Conservation (phyloP, 257 asterid species). For the Solanum sejunctum region DNA sequence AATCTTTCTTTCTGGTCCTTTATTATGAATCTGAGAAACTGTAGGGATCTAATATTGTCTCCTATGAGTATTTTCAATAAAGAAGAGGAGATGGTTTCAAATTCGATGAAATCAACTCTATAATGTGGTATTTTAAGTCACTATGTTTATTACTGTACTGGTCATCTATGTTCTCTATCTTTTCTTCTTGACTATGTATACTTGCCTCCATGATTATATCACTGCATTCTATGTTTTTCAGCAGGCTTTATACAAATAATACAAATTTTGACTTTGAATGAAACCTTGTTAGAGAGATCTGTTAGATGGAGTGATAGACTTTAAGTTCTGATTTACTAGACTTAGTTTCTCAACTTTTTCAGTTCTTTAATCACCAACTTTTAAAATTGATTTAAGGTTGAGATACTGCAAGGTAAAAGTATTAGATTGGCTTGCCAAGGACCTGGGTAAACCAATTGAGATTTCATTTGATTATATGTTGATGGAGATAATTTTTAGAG, state of each 20-base stretch:
- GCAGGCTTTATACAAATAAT: background rate
- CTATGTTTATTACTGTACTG: background rate
- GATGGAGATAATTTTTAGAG: background rate
- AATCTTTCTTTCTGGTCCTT: no score
- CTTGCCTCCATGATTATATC: background rate
- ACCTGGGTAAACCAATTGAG: background rate
- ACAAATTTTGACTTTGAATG: background rate
- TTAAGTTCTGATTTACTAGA: background rate
- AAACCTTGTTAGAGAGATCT: background rate
- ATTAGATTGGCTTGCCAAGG: background rate
- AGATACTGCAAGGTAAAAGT: background rate
- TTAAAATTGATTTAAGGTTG: background rate
- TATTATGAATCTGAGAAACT: no score
- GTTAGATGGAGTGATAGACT: background rate
- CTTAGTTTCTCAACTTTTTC: background rate
- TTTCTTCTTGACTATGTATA: background rate
- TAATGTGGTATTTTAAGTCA: background rate
- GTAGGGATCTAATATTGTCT: no score
- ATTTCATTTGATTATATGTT: background rate
- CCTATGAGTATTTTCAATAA: no score
- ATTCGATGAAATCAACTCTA: no score
- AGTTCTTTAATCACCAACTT: background rate
- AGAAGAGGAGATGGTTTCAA: no score
- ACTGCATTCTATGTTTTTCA: background rate
- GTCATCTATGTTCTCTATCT: background rate